Evolutionary conservation across 257 asterid genomes (phyloP).

Genomic region (Jacaranda mimosifolia): DNA sequence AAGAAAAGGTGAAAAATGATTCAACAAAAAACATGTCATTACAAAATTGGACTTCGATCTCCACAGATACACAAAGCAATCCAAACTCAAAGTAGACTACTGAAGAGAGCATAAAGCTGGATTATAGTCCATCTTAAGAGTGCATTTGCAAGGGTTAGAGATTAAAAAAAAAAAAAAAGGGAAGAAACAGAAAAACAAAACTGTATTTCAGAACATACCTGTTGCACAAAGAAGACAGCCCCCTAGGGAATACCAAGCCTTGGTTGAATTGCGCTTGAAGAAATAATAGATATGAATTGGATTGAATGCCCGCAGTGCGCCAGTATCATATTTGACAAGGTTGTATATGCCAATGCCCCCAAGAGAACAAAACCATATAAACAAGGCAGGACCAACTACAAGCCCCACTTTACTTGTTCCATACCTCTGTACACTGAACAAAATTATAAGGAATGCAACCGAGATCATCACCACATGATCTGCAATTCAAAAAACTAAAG

Average conservation of each 20-base stretch:
- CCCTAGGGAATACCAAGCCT: conserved; percentile 97
- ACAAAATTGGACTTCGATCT: conserved; percentile 13
- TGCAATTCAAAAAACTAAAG: conserved; percentile 63
- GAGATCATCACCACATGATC: conserved; percentile 93
- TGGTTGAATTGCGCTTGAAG: conserved; percentile 80
- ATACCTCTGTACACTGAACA: conserved; percentile 95
- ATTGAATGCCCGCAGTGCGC: conserved; percentile 84
- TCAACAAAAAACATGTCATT: conserved; percentile 14
- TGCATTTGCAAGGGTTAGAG: conserved; percentile 4
- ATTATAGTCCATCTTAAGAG: conserved; percentile 6
- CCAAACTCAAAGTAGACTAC: conserved; percentile 1
- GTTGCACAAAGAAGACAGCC: conserved; percentile 97
- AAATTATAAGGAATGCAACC: conserved; percentile 78
- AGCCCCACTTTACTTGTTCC: conserved; percentile 98
- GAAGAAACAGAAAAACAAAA: not conserved
- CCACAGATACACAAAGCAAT: conserved; percentile 29
- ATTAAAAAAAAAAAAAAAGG: conserved; percentile 6
- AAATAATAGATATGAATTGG: conserved; percentile 87
- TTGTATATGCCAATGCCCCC: conserved; percentile 95
- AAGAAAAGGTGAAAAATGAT: not conserved
- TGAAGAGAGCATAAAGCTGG: conserved; percentile 11
- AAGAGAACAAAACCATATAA: conserved; percentile 96
- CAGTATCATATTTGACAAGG: conserved; percentile 79
- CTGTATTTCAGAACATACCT: conserved; percentile 59
- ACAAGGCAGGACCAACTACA: conserved; percentile 96